Percentiles rank a stretch among this genome's conserved stretches.
phyloP scores from a whole-genome alignment of 2,329 filamentous ascomycete genomes.

The Aspergillus pseudoglaucus region DNA sequence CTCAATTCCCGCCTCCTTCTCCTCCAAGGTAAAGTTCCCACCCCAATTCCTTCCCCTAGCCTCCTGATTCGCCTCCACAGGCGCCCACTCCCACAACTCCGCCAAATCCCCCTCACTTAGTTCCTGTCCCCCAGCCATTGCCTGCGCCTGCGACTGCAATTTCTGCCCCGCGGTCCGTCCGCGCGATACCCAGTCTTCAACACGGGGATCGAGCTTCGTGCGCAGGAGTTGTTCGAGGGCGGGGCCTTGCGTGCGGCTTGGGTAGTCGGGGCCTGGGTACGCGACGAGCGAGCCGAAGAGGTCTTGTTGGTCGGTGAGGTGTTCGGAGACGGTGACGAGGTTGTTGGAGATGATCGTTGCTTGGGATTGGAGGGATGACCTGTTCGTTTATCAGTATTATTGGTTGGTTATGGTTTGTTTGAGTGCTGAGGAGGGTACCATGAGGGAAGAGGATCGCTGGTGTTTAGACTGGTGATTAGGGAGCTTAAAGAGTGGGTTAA shows the following conservation, averaged over 20 bases:
- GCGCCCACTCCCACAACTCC: constrained; percentile 55
- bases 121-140: constrained; percentile 6
- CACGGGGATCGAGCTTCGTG: constrained; percentile 74
- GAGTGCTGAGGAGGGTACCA: constrained; percentile 42
- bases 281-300: constrained; percentile 65
- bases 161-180: constrained; percentile 38
- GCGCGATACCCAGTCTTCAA: constrained; percentile 65
- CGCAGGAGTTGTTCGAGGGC: constrained; percentile 65
- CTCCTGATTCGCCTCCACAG: constrained; percentile 42
- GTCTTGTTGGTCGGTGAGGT: constrained; percentile 58
- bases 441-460: constrained; percentile 60
- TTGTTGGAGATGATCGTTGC: constrained; percentile 65
- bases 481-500: constrained; percentile 63
- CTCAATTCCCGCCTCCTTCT: constrained; percentile 59
- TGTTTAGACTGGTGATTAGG: constrained; percentile 54
- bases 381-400: constrained; percentile 25
- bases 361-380: constrained; percentile 66
- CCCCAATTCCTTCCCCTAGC: constrained; percentile 45
- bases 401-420: background rate
- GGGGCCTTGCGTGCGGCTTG: constrained; percentile 55
- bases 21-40: constrained; percentile 67
- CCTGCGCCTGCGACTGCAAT: too few relatives aligned
- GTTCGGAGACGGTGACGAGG: constrained; percentile 59
- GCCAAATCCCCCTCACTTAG: constrained; percentile 47
- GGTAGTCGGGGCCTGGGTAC: constrained; percentile 70